phyloP scores from a whole-genome alignment of 768 basidiomycete genomes.

The Gautieria morchelliformis region DNA sequence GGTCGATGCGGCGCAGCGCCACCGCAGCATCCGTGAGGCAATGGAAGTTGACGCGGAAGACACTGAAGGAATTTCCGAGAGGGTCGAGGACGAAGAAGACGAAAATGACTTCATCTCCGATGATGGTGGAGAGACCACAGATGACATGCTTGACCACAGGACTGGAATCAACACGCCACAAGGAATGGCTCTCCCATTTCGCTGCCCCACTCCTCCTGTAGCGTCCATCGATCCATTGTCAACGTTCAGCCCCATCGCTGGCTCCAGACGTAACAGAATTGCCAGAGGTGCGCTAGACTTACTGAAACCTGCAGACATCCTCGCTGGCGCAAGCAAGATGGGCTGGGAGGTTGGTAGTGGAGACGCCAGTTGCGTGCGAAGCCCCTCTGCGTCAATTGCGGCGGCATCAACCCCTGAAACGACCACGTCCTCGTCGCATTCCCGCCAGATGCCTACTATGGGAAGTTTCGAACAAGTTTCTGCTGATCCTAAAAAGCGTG shows the following conservation, averaged over 20 bases:
- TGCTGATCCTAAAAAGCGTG: neutral
- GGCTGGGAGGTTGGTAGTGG: constrained; percentile 38
- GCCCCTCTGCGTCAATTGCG: neutral
- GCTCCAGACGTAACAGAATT: constrained; percentile 12
- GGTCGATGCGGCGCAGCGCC: constrained; percentile 42
- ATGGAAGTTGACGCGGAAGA: constrained; percentile 41
- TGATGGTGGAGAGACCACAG: constrained; percentile 72
- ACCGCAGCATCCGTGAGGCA: constrained; percentile 36
- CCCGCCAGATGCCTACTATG: constrained; percentile 2
- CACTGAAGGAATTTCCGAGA: constrained; percentile 20
- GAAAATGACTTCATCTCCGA: constrained; percentile 22
- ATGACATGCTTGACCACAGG: constrained; percentile 74
- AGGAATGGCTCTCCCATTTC: constrained; percentile 46
- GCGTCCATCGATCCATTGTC: constrained; percentile 57
- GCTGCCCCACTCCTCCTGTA: constrained; percentile 48
- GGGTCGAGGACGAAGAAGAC: constrained; percentile 29
- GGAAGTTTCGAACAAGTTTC: constrained; percentile 1
- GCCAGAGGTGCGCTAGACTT: constrained; percentile 25
- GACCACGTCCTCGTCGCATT: neutral
- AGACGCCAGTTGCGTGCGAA: neutral
- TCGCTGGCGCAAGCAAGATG: constrained; percentile 41
- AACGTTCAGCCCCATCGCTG: constrained; percentile 53
- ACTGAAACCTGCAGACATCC: constrained; percentile 59
- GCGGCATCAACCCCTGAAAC: neutral
- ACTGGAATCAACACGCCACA: constrained; percentile 66